Evolutionary conservation across 2,329 filamentous ascomycete species (phyloP), one percentile per base, ranked within the genome.

Genomic region (Elsinoe australis): DNA sequence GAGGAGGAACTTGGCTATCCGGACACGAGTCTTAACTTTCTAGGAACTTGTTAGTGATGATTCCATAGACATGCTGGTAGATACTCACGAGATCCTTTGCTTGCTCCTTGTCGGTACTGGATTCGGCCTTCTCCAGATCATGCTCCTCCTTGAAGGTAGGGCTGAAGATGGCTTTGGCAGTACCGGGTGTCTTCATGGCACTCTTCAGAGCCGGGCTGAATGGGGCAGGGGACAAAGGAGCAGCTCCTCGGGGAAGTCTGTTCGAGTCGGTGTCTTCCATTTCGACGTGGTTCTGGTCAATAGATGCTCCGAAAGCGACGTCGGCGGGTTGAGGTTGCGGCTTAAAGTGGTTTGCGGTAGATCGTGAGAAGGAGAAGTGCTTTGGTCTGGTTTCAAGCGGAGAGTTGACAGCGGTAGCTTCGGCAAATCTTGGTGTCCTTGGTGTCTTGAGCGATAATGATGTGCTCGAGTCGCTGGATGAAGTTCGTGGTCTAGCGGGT

Each of bases 1-100:
- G n/a, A 98, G 81, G 53, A 94, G 79, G 59, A 96, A 83, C 72
- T 98, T 98, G 57, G 90, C 92, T 67, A 96, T 75, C 38, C 92
- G 82, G 26, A 96, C 89, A 56, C 87, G 80, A 28, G 83, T 83
- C 71, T 95, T 96, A 65, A 94, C 79, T 83, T 85, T 94, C 90
- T 95, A 62, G 38, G 51, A 5, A 64, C 58, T 60, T 53, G 64
- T 74, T 65, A 73, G 63, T 45, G n/a, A n/a, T n/a, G n/a, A 21
- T 24, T 8, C 12, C 12, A 26, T 12, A 7, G 22, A 14, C 12
- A 8, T 10, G 24, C 5, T 5, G n/a, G 10, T n/a, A 33, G 14
- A 9, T 4, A 75, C 87, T 66, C 79, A 95, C 90, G 65, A 95
- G 61, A 65, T 96, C 90, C 59, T 81, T 82, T 24, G 78, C 85